Conservation (phyloP, 306 rosid species). For the Ormosia emarginata region DNA sequence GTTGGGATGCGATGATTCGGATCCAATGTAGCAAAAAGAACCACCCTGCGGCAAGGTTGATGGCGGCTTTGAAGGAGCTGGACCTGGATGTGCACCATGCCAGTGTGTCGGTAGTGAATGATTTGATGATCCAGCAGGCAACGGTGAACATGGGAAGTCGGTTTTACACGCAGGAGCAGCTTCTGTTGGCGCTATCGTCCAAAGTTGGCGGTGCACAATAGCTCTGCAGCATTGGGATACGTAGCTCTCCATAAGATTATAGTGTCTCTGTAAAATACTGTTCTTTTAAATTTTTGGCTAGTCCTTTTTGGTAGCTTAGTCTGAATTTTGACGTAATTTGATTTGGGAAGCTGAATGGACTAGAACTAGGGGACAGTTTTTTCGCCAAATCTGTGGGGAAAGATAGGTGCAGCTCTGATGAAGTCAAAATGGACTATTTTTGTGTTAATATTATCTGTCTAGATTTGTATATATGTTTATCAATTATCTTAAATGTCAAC, state of each 20-base stretch:
- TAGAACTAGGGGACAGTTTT: constrained; percentile 23
- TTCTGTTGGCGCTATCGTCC: constrained; percentile 55
- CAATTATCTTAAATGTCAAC: constrained; percentile 18
- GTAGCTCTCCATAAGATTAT: neutral
- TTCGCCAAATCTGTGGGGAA: constrained; percentile 1
- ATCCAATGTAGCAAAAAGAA: constrained; percentile 70
- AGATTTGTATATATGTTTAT: constrained; percentile 17
- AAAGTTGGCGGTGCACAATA: constrained; percentile 55
- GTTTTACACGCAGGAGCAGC: constrained; percentile 89
- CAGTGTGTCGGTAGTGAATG: constrained; percentile 84
- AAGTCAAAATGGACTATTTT: constrained; percentile 17
- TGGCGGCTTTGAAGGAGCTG: constrained; percentile 67
- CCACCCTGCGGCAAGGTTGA: constrained; percentile 72
- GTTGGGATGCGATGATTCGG: constrained; percentile 81
- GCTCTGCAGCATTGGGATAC: neutral
- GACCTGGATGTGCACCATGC: constrained; percentile 75
- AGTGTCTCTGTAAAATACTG: constrained; percentile 41
- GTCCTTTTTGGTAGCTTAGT: constrained; percentile 26
- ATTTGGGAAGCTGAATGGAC: constrained; percentile 34
- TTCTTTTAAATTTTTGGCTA: neutral
- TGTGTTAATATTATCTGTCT: constrained; percentile 4
- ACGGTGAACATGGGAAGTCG: constrained; percentile 89
- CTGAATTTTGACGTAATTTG: constrained; percentile 30
- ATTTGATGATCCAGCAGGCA: constrained; percentile 93
- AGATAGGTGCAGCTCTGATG: constrained; percentile 11